These are phyloP conservation scores for Pigoraptor vietnamica DNA, from an alignment of 78 protist genomes.

Conservation along the genomic window DNA sequence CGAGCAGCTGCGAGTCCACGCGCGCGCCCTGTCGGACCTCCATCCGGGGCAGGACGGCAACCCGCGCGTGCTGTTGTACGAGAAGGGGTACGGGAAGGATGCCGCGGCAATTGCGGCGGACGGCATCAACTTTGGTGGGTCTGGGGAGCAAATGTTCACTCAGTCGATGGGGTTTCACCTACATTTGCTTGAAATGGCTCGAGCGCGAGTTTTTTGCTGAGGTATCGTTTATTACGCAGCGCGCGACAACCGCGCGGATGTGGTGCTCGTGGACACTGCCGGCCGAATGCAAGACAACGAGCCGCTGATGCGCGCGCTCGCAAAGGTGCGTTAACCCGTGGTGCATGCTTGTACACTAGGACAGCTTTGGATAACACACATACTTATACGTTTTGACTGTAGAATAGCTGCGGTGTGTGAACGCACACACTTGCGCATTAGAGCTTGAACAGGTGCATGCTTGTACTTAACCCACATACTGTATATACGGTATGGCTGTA, in stretches of 20 bases:
- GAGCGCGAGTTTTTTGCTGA: not conserved
- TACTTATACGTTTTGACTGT: not conserved
- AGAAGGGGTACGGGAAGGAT: slow-evolving; percentile 89
- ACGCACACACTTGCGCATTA: not conserved
- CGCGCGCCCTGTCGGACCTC: not conserved
- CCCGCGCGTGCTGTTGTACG: slow-evolving; percentile 49
- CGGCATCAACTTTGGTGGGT: slow-evolving; percentile 73
- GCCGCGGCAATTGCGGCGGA: slow-evolving; percentile 82
- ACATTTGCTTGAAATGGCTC: not conserved
- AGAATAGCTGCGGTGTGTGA: not conserved
- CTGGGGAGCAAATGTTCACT: too few relatives aligned
- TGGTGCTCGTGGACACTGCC: slow-evolving; percentile 92
- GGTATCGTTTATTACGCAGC: not conserved
- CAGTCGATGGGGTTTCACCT: too few relatives aligned
- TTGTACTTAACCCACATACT: not conserved
- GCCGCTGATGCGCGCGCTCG: slow-evolving; percentile 91
- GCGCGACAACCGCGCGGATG: not conserved
- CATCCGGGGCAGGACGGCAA: too few relatives aligned
- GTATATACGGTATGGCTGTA: not conserved
- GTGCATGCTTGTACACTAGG: not conserved
- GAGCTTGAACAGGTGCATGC: not conserved
- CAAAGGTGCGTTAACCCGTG: too few relatives aligned
- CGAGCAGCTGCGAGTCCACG: slow-evolving; percentile 93
- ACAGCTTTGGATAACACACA: not conserved
- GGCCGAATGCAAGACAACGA: slow-evolving; percentile 99